Conservation (phyloP, 2,329 filamentous ascomycete species). For the Penicillium sp. region DNA sequence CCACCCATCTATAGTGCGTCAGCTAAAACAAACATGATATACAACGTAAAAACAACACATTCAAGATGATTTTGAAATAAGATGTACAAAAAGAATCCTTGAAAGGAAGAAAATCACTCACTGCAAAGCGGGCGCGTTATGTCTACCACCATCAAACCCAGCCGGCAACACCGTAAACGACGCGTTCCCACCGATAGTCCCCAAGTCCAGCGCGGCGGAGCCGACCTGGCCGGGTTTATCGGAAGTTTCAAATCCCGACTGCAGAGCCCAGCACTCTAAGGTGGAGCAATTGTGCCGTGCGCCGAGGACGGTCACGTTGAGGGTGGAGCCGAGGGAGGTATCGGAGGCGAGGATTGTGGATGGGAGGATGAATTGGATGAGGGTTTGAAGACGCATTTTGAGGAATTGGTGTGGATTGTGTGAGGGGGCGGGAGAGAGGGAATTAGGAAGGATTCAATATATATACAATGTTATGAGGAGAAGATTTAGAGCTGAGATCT, state of each 20-base stretch:
- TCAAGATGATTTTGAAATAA: not conserved
- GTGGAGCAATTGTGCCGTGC: slow-evolving; percentile 38
- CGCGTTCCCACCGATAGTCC: slow-evolving; percentile 28
- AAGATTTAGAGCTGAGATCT: not conserved
- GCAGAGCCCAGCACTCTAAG: slow-evolving; percentile 48
- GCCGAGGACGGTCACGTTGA: slow-evolving; percentile 45
- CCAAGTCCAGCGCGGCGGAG: slow-evolving; percentile 30
- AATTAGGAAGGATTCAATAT: not conserved
- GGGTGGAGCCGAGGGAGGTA: slow-evolving; percentile 16
- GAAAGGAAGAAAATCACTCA: slow-evolving; percentile 22
- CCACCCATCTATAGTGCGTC: slow-evolving; percentile 27
- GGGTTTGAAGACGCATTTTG: slow-evolving; percentile 13
- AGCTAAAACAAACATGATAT: not conserved
- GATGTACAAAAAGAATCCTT: not conserved
- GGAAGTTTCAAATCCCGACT: slow-evolving; percentile 33
- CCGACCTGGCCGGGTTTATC: slow-evolving; percentile 33
- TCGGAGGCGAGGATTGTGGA: slow-evolving; percentile 5
- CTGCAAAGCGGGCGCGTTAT: slow-evolving; percentile 45
- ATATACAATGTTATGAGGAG: not conserved
- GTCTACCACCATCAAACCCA: slow-evolving; percentile 39
- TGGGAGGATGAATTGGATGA: slow-evolving; percentile 11
- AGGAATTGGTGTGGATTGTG: not conserved
- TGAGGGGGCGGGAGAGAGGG: too few species aligned
- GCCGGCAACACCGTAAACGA: slow-evolving; percentile 40
- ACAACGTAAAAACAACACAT: not conserved